Conservation (phyloP, 2,329 filamentous ascomycete species). For the Pseudocercospora crystallina region DNA sequence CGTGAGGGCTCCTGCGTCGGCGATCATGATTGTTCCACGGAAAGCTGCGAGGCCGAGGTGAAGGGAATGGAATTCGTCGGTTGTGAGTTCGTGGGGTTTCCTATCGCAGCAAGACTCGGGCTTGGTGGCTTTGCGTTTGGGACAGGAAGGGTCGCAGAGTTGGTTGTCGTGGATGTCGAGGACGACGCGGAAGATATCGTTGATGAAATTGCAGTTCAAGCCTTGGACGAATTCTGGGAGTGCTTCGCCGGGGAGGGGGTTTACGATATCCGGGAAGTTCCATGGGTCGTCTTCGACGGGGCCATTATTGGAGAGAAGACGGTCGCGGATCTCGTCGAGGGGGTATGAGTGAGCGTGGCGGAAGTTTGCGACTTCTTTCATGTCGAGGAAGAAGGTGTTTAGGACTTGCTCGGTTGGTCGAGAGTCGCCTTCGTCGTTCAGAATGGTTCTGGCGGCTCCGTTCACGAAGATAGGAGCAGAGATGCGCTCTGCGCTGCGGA, state of each 20-base stretch:
- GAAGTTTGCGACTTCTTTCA: neutral
- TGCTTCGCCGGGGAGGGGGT: conserved; percentile 6
- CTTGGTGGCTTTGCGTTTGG: neutral
- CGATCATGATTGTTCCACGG: conserved; percentile 15
- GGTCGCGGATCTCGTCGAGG: neutral
- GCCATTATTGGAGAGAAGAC: neutral
- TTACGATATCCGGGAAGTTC: conserved; percentile 20
- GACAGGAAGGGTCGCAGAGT: conserved; percentile 9
- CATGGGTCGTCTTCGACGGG: conserved; percentile 4
- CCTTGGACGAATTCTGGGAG: conserved; percentile 12
- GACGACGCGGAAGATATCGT: conserved; percentile 11
- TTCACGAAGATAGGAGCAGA: conserved; percentile 15
- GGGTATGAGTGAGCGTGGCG: neutral
- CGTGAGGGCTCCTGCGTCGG: conserved; percentile 21
- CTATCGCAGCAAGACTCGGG: neutral
- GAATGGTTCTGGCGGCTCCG: conserved; percentile 8
- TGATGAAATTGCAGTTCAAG: conserved; percentile 15
- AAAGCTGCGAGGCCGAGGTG: conserved; percentile 3
- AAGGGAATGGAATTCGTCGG: conserved; percentile 2
- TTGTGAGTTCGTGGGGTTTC: conserved; percentile 2
- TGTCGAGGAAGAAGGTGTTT: conserved; percentile 12
- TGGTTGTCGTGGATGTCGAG: neutral
- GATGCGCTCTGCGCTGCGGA: conserved; percentile 4
- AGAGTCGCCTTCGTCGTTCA: neutral
- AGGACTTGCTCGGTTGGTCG: conserved; percentile 14